Evolutionary conservation across 2,329 filamentous ascomycete genomes (phyloP).

Genomic region (Cytospora chrysosperma): DNA sequence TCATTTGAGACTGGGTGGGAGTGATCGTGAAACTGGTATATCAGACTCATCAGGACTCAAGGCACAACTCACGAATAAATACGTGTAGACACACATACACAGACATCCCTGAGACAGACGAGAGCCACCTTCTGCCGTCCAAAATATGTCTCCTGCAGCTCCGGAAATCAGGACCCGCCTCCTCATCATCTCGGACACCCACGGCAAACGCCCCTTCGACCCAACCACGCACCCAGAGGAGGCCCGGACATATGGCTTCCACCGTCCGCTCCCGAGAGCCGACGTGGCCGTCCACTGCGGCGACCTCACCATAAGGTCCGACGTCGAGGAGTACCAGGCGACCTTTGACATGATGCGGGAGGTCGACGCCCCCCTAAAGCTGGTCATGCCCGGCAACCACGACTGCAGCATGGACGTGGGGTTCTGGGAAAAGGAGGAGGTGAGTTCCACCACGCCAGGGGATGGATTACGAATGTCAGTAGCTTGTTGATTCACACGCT

Average conservation of each 20-base stretch:
- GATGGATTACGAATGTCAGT: no score
- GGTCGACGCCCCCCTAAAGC: conserved; percentile 20
- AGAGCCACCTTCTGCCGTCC: not conserved
- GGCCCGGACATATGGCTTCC: conserved; percentile 12
- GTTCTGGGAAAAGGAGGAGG: conserved; percentile 7
- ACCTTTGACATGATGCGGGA: conserved; percentile 19
- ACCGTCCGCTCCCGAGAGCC: conserved; percentile 13
- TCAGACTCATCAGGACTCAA: not conserved
- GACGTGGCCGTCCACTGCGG: conserved; percentile 22
- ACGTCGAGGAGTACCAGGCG: conserved; percentile 10
- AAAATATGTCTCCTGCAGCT: not conserved
- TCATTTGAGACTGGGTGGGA: no score
- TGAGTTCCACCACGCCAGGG: no score
- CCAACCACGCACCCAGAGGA: not conserved
- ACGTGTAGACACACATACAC: not conserved
- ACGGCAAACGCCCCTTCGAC: conserved; percentile 13
- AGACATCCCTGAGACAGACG: not conserved
- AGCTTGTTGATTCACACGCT: not conserved
- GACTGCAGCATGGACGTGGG: conserved; percentile 15
- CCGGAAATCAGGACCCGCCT: conserved; percentile 20
- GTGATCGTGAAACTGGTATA: not conserved
- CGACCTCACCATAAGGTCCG: conserved; percentile 8
- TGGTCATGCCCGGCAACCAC: conserved; percentile 22
- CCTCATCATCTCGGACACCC: conserved; percentile 24
- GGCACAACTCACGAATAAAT: not conserved